These are phyloP conservation scores for Dendrostoma leiphaemia DNA, from an alignment of 2,329 filamentous ascomycete species.

Conservation along the genomic window DNA sequence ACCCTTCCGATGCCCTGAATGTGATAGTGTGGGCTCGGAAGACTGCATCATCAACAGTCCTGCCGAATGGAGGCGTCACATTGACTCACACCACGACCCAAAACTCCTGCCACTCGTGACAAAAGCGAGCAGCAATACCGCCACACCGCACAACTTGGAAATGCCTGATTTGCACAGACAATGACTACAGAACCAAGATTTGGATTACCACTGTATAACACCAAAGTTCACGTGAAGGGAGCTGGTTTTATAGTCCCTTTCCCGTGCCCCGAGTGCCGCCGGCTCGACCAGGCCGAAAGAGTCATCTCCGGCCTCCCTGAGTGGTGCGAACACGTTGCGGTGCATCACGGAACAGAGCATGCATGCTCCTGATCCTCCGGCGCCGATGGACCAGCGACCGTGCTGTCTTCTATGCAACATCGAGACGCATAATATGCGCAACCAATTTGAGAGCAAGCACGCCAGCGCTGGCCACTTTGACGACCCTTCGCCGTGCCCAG, in stretches of 20 bases:
- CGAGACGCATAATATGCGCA: neutral
- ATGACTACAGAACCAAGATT: neutral
- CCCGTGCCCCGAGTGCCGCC: neutral
- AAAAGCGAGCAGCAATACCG: neutral
- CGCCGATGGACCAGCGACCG: neutral
- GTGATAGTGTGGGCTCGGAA: neutral
- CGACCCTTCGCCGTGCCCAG: neutral
- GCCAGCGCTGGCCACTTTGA: neutral
- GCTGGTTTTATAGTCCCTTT: neutral
- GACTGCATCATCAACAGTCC: neutral
- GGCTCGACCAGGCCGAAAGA: neutral
- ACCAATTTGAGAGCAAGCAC: neutral
- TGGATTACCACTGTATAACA: neutral
- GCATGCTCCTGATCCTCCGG: neutral
- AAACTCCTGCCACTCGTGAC: neutral
- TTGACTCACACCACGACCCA: neutral
- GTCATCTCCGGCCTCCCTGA: neutral
- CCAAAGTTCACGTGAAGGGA: neutral
- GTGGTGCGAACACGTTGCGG: neutral
- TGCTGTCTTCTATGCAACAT: neutral
- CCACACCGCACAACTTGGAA: neutral
- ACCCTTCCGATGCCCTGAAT: neutral
- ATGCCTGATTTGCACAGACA: neutral
- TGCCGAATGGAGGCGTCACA: neutral
- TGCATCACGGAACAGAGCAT: neutral